phyloP scores from a whole-genome alignment of 2,329 filamentous ascomycete genomes.

The Fusarium coicis region DNA sequence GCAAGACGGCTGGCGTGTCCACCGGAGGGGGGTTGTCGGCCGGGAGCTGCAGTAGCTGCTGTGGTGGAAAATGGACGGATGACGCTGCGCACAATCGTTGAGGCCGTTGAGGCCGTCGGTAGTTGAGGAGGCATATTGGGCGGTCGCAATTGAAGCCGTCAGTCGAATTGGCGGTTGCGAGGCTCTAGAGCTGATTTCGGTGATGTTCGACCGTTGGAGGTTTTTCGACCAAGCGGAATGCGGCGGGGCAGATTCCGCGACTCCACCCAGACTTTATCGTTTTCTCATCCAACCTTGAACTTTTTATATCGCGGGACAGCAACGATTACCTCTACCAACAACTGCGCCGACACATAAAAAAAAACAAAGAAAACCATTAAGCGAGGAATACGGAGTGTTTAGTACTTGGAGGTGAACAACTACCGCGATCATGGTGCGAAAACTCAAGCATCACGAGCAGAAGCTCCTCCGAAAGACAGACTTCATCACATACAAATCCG shows the following conservation, averaged over 20 bases:
- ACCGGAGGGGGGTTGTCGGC: slow-evolving; percentile 7
- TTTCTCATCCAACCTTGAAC: slow-evolving; percentile 35
- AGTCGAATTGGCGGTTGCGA: slow-evolving; percentile 4
- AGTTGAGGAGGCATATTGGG: slow-evolving; percentile 56
- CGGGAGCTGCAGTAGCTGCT: slow-evolving; percentile 39
- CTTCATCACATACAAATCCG: slow-evolving; percentile 92
- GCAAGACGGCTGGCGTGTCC: slow-evolving; percentile 35
- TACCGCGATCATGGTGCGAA: slow-evolving; percentile 80
- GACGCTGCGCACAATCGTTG: slow-evolving; percentile 24
- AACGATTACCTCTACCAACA: slow-evolving; percentile 1
- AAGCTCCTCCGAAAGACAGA: slow-evolving; percentile 94
- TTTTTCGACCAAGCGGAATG: slow-evolving; percentile 43
- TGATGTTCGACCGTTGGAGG: slow-evolving; percentile 36
- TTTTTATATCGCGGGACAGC: slow-evolving; percentile 2
- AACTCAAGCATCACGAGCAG: slow-evolving; percentile 96
- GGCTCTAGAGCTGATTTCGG: slow-evolving; percentile 24
- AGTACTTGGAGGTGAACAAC: neutral
- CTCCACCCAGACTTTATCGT: slow-evolving; percentile 43
- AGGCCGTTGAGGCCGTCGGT: slow-evolving; percentile 41
- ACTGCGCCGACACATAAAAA: neutral
- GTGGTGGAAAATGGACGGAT: slow-evolving; percentile 48
- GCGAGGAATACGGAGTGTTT: neutral
- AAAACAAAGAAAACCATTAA: neutral
- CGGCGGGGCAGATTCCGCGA: slow-evolving; percentile 42
- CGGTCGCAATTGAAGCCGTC: slow-evolving; percentile 15